Percentiles rank a stretch among this genome's conserved stretches.
phyloP scores from a whole-genome alignment of 2,329 filamentous ascomycete genomes.

The Alternaria sp. region DNA sequence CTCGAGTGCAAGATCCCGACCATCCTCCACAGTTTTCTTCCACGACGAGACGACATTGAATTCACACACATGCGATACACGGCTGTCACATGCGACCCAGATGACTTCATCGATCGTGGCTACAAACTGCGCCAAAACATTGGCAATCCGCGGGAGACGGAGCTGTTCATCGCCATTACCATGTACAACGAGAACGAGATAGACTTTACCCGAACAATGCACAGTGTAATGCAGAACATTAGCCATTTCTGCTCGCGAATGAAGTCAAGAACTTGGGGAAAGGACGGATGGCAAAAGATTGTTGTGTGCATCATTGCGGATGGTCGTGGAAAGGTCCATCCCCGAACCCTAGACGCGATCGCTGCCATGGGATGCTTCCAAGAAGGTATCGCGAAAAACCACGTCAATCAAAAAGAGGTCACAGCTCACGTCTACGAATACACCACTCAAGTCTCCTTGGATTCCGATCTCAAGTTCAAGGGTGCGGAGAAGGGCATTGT shows the following conservation, averaged over 20 bases:
- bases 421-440: constrained; percentile 99
- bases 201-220: constrained; percentile 96
- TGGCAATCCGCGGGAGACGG: constrained; percentile 86
- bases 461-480: constrained; percentile 97
- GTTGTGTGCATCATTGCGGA: constrained; percentile 97
- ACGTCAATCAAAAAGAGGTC: constrained; percentile 94
- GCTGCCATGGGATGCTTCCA: constrained; percentile 98
- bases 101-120: constrained; percentile 86
- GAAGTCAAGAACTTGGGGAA: constrained; percentile 95
- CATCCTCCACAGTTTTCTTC: constrained; percentile 95
- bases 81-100: constrained; percentile 96
- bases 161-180: constrained; percentile 94
- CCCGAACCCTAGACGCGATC: constrained; percentile 88
- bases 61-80: constrained; percentile 99
- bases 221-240: constrained; percentile 98
- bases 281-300: constrained; percentile 98
- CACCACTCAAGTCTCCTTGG: constrained; percentile 95
- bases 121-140: constrained; percentile 95
- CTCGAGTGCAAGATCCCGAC: constrained; percentile 99
- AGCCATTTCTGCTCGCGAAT: constrained; percentile 92
- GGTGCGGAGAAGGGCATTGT: constrained; percentile 99
- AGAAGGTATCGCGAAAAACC: constrained; percentile 97
- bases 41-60: constrained; percentile 88
- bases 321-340: constrained; percentile 91
- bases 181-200: constrained; percentile 99